Base-by-base conservation (phyloP, 1,284 basidiomycete species). In the Pseudozyma tsukubaensis region DNA sequence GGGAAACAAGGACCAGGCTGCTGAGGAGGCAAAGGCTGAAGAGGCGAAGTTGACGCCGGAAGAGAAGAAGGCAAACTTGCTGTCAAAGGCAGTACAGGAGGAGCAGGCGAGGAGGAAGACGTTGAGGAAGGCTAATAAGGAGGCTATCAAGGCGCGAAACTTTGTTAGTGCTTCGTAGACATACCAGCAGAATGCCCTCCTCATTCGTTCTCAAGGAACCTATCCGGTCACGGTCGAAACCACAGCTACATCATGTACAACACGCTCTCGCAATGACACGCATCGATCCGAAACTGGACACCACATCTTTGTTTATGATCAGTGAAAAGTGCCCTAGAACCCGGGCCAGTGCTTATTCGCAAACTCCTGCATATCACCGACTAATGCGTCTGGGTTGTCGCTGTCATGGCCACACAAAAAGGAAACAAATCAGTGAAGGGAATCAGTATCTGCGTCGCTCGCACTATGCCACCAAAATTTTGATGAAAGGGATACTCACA, bases 101-200 rank as follows among this genome's bases (percentile, higher is more conserved):
- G 73, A 80, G 14, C 55, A 62, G 44, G 64, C 49, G 32, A 66
- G 57, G 21, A 75, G 70, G 16, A 75, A 71, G 43, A 42, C 47
- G 21, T 56, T 82, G 9, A 72, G 80, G 37, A 81, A 67, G 62
- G 62, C 59, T 6, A 81, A 77, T 45, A 73, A 79, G 56, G 78
- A 73, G 10, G 54, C 66, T 7, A 82, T 82, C 63, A 82, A 82
- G 69, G 76, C 79, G 32, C 68, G 69, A 13, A 82, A 82, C 72
- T 82, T 82, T 65, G 69, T 82, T 53, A 72, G 70, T 35, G 70
- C 79, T 51, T 71, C 73, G 37, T 80, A 59, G 19, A n/a, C n/a
- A n/a, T n/a, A n/a, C n/a, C n/a, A n/a, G n/a, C n/a, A n/a, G n/a
- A n/a, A n/a, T n/a, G n/a, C n/a, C n/a, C n/a, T n/a, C n/a, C n/a